Evolutionary conservation across 805 yeast genomes (phyloP).

Genomic region (Kluyveromyces starmeri): DNA sequence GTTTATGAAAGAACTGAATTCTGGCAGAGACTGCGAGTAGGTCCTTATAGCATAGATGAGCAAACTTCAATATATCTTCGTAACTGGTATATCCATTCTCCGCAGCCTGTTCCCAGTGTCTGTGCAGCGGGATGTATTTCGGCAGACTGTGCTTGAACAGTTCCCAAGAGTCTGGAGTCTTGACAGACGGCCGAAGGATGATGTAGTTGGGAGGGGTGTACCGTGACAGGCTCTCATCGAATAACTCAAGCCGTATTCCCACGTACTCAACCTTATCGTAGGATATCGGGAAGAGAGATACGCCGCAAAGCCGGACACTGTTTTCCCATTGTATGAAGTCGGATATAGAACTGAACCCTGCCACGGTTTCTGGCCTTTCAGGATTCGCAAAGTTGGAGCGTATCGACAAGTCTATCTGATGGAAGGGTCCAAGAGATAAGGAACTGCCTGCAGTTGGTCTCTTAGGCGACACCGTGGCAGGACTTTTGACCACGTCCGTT

Average conservation of each 20-base stretch:
- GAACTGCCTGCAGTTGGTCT: neutral
- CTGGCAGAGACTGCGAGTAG: constrained; percentile 11
- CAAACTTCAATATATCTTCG: constrained; percentile 21
- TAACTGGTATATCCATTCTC: constrained; percentile 8
- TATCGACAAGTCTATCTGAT: neutral
- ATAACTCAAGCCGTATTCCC: constrained; percentile 35
- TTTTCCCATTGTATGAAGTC: constrained; percentile 3
- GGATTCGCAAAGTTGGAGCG: neutral
- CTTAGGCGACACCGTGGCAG: neutral
- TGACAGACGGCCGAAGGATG: constrained; percentile 24
- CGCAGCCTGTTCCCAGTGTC: constrained; percentile 12
- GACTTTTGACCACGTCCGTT: neutral
- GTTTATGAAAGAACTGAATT: constrained; percentile 10
- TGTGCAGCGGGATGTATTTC: constrained; percentile 16
- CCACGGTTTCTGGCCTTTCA: neutral
- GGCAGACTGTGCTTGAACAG: constrained; percentile 34
- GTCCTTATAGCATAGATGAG: constrained; percentile 19
- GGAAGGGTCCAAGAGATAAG: neutral
- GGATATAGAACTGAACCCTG: constrained; percentile 1
- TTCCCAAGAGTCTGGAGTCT: constrained; percentile 23
- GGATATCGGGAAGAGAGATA: constrained; percentile 30
- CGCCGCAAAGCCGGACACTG: constrained; percentile 29
- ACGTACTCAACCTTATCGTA: constrained; percentile 12
- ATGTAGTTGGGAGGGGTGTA: constrained; percentile 32
- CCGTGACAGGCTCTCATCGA: constrained; percentile 17